Evolutionary conservation across 108 stramenopile genomes (phyloP).

Genomic region (Discostella stelligeroides): DNA sequence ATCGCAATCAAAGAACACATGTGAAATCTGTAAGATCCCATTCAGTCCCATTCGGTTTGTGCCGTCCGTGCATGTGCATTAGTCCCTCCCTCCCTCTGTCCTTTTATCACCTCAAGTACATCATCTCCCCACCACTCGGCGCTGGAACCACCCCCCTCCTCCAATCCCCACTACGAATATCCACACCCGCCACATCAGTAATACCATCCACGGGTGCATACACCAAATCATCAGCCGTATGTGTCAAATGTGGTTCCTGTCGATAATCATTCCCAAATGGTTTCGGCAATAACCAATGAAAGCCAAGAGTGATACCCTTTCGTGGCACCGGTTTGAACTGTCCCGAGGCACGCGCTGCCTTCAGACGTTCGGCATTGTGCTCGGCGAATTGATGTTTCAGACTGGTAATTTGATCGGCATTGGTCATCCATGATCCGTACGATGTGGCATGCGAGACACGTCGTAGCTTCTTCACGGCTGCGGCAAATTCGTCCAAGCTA

Average conservation of each 20-base stretch:
- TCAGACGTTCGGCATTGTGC: constrained; percentile 66
- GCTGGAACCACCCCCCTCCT: constrained; percentile 76
- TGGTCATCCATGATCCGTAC: constrained; percentile 43
- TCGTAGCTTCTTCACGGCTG: constrained; percentile 55
- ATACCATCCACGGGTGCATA: constrained; percentile 75
- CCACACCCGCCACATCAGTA: constrained; percentile 68
- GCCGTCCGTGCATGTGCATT: no score
- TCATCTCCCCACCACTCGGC: constrained; percentile 79
- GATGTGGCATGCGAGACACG: constrained; percentile 10
- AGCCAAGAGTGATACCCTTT: constrained; percentile 87
- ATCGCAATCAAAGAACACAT: no score
- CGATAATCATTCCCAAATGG: constrained; percentile 90
- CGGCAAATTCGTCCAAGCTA: constrained; percentile 57
- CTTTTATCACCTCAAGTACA: constrained; percentile 74
- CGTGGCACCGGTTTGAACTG: constrained; percentile 80
- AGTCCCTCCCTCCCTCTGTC: no score
- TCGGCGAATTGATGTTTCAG: constrained; percentile 54
- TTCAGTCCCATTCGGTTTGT: no score
- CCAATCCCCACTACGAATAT: constrained; percentile 79
- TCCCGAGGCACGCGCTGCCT: constrained; percentile 77
- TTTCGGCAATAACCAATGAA: constrained; percentile 93
- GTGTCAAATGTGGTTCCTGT: constrained; percentile 80
- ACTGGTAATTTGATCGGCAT: constrained; percentile 47
- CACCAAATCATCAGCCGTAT: constrained; percentile 77
- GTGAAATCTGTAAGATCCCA: no score